Evolutionary conservation across 768 basidiomycete species (phyloP).

Genomic region (Trametes meyenii): DNA sequence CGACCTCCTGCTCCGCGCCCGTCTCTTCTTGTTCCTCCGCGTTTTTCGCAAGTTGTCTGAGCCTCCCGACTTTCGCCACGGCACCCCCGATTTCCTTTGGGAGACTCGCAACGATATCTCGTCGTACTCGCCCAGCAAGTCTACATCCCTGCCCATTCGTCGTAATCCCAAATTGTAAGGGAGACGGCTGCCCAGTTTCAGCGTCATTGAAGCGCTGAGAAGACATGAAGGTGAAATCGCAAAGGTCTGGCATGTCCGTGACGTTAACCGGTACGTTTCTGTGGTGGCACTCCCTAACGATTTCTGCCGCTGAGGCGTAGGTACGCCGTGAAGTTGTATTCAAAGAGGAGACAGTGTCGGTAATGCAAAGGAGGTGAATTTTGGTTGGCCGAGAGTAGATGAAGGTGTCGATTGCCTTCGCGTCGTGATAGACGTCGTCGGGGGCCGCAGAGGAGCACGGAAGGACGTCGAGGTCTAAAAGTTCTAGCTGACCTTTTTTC

Average conservation of each 20-base stretch:
- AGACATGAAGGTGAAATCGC: conserved; percentile 88
- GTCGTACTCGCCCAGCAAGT: conserved; percentile 72
- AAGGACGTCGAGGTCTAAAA: conserved; percentile 57
- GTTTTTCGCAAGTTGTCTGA: conserved; percentile 60
- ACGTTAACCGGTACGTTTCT: conserved; percentile 79
- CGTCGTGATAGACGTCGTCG: conserved; percentile 37
- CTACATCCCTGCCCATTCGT: conserved; percentile 93
- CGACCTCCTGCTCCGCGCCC: conserved; percentile 45
- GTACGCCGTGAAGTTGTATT: conserved; percentile 42
- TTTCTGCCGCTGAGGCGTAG: conserved; percentile 54
- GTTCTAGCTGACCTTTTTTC: conserved; percentile 53
- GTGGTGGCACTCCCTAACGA: conserved; percentile 57
- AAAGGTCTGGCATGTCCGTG: conserved; percentile 84
- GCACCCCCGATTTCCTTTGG: conserved; percentile 76
- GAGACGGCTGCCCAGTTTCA: conserved; percentile 45
- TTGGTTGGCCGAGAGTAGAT: conserved; percentile 37
- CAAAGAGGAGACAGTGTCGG: conserved; percentile 65
- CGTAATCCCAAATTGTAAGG: conserved; percentile 79
- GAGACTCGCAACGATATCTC: conserved; percentile 80
- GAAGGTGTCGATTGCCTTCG: conserved; percentile 51
- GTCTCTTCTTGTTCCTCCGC: conserved; percentile 13
- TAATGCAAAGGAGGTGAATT: conserved; percentile 71
- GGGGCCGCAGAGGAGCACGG: conserved; percentile 35
- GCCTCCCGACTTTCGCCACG: conserved; percentile 68
- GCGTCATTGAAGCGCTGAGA: conserved; percentile 77